Percentiles rank a stretch among this genome's conserved stretches.
Evolutionary conservation across 192 early-diverging fungal species (phyloP).

Genomic region (Martensiomyces pterosporus): DNA sequence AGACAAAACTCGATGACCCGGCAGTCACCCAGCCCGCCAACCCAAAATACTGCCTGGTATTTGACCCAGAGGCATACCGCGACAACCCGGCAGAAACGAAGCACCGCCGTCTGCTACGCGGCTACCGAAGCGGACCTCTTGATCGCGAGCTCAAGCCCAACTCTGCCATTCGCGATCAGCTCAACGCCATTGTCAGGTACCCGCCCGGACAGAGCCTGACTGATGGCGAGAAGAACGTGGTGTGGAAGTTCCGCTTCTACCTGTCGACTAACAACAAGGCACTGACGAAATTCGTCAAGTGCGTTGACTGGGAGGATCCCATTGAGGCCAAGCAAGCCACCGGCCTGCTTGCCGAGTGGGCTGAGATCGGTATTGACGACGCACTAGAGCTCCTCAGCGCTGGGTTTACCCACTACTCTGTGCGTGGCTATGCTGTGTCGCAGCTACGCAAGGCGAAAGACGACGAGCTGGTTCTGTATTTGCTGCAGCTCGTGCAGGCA

Average conservation of each 20-base stretch:
- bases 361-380: slow-evolving; percentile 90
- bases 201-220: slow-evolving; percentile 84
- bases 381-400: slow-evolving; percentile 90
- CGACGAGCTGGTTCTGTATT: slow-evolving; percentile 91
- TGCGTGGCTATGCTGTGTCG: slow-evolving; percentile 82
- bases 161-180: slow-evolving; percentile 89
- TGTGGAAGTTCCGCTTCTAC: slow-evolving; percentile 98
- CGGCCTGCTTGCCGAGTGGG: slow-evolving; percentile 83
- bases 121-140: slow-evolving; percentile 83
- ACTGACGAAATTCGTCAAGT: slow-evolving; percentile 96
- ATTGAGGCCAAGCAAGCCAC: slow-evolving; percentile 91
- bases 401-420: slow-evolving; percentile 76
- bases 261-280: slow-evolving; percentile 91
- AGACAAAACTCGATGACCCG: slow-evolving; percentile 54
- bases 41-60: slow-evolving; percentile 55
- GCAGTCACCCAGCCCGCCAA: slow-evolving; percentile 25
- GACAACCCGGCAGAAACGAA: slow-evolving; percentile 97
- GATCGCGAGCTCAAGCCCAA: slow-evolving; percentile 97
- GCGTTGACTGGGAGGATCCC: slow-evolving; percentile 90
- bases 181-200: slow-evolving; percentile 90
- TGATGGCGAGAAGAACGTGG: slow-evolving; percentile 85
- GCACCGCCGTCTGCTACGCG: slow-evolving; percentile 83
- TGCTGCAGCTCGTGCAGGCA: slow-evolving; percentile 97
- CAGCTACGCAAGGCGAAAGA: slow-evolving; percentile 90
- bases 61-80: slow-evolving; percentile 79